Evolutionary conservation across 768 basidiomycete species (phyloP), one percentile per base, ranked within the genome.

Genomic region (Astraeus odoratus): DNA sequence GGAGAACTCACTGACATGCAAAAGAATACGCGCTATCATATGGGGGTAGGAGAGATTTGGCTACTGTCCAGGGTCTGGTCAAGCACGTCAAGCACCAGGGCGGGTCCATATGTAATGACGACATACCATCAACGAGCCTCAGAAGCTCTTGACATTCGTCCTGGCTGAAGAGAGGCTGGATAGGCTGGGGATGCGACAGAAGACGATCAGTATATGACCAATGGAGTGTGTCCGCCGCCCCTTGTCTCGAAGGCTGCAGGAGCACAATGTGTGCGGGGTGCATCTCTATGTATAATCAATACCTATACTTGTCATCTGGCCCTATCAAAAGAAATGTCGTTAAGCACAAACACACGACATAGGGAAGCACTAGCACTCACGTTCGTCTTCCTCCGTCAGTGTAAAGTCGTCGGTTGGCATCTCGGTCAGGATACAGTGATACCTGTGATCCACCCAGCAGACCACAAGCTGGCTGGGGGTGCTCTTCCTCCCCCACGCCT

Each of bases 161-260:
- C 47, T 82, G 82, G 5, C 71, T 72, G 60, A 91, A 90, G 0
- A 86, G 85, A 1, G 85, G 74, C 1, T 78, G 72, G 13, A 75
- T 61, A 1, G 73, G 67, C 31, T 70, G 70, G 9, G 78, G 67
- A 12, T 80, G 72, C 1, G 83, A 80, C 8, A 89, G 71, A 9
- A 89, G 63, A 36, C 80, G 83, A 56, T 89, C 87, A 3, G 87
- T 83, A 64, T 83, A 87, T 8, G 83, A 78, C 88, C 89, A 91
- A 19, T 77, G 84, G 51, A 91, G 67, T 0, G 77, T 76, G 43
- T 90, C 84, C 55, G 83, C 70, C 1, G 88, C 88, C 51, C 90
- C 87, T 0, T 68, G 63, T 39, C 73, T 73, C 8, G 82, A 80
- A 34, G 69, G 72, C 6, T 64, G 54, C 7, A 81, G 75, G 22